Percentiles rank a stretch among this genome's conserved stretches.
These are phyloP conservation scores for Zoysia matrella DNA, from an alignment of 202 grass and related monocot genomes.

Conservation along the genomic window DNA sequence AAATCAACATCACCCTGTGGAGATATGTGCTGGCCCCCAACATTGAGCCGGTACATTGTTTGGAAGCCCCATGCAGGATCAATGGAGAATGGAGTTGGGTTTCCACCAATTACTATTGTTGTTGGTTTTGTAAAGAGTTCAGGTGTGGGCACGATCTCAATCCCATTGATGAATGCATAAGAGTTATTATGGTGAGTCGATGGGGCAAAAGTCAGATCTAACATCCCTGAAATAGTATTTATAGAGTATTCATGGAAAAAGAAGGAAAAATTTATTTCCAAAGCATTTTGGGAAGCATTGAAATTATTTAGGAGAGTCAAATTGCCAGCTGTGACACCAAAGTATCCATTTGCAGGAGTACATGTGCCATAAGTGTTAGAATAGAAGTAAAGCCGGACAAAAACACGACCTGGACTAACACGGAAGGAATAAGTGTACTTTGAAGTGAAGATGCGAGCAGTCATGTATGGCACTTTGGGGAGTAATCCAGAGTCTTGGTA, in stretches of 20 bases:
- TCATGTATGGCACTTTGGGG: slow-evolving; percentile 31
- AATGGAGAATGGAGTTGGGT: background rate
- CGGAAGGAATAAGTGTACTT: slow-evolving; percentile 75
- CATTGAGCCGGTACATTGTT: slow-evolving; percentile 68
- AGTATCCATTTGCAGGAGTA: slow-evolving; percentile 37
- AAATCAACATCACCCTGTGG: slow-evolving; percentile 38
- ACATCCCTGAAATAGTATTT: slow-evolving; percentile 32
- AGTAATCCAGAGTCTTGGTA: slow-evolving; percentile 46
- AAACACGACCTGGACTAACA: slow-evolving; percentile 53
- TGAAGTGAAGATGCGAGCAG: slow-evolving; percentile 67
- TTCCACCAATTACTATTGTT: background rate
- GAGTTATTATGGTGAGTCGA: slow-evolving; percentile 28
- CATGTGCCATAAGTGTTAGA: slow-evolving; percentile 43
- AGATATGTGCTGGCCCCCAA: slow-evolving; percentile 44
- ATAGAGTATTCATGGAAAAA: slow-evolving; percentile 57
- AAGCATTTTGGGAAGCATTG: slow-evolving; percentile 52
- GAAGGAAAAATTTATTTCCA: slow-evolving; percentile 8
- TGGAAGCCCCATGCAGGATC: slow-evolving; percentile 22
- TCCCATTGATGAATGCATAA: slow-evolving; percentile 71
- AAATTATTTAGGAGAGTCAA: slow-evolving; percentile 59
- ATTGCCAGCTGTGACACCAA: slow-evolving; percentile 44
- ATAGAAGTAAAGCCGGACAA: slow-evolving; percentile 85
- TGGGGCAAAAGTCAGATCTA: slow-evolving; percentile 59
- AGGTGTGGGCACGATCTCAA: slow-evolving; percentile 62
- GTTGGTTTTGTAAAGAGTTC: slow-evolving; percentile 43